A percentile compares a stretch with the other conserved stretches of the same genome.
Conservation (phyloP, 2,329 filamentous ascomycete genomes). For the Paraconiothyrium sp. region DNA sequence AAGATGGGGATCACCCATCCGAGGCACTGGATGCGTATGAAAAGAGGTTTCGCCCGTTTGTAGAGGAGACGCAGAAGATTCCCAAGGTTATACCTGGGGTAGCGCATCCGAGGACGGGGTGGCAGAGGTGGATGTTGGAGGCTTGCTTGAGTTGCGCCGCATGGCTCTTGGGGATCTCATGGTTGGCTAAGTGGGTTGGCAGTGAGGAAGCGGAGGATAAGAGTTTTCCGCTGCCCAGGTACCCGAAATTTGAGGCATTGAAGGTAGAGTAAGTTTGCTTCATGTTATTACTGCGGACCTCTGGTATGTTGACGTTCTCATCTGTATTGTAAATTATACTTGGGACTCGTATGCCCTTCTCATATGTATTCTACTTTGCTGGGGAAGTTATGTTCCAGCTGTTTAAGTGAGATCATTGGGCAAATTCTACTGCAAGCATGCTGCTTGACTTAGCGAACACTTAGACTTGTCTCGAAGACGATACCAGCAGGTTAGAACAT, state of each 20-base stretch:
- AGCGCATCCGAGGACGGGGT: conserved; percentile 30
- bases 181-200: conserved; percentile 21
- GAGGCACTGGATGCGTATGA: conserved; percentile 37
- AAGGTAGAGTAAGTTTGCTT: background rate
- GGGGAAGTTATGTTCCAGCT: too few species aligned
- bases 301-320: background rate
- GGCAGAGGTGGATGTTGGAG: conserved; percentile 36
- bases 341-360: too few species aligned
- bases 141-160: conserved; percentile 20
- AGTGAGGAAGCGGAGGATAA: conserved; percentile 20
- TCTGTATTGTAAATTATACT: background rate
- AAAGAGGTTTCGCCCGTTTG: conserved; percentile 32
- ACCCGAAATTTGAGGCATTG: conserved; percentile 8
- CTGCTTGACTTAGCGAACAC: too few species aligned
- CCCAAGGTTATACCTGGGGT: conserved; percentile 33
- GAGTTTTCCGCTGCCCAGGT: conserved; percentile 28
- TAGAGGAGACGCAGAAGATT: conserved; percentile 39
- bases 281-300: background rate
- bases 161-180: conserved; percentile 18
- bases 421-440: too few species aligned
- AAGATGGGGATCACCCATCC: conserved; percentile 19
- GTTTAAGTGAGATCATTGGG: too few species aligned
- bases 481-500: too few species aligned
- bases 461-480: too few species aligned
- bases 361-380: too few species aligned